Conservation (phyloP, 2,329 filamentous ascomycete species). For the Neofusicoccum sp. region DNA sequence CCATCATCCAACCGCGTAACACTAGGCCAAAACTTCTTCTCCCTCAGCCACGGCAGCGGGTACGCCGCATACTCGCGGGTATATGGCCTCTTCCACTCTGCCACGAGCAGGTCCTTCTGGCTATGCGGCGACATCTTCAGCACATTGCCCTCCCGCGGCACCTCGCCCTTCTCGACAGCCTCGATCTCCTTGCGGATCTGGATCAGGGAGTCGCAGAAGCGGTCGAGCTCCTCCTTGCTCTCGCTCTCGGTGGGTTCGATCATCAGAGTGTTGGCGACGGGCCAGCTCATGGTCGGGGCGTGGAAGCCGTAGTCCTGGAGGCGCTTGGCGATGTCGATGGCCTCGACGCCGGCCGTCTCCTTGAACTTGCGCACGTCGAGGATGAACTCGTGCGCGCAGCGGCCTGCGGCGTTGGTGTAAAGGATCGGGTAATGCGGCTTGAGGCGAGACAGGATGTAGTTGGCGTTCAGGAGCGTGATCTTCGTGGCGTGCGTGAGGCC, state of each 20-base stretch:
- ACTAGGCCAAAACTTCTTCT: constrained; percentile 98
- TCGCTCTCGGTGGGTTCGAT: constrained; percentile 97
- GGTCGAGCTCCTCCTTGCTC: constrained; percentile 87
- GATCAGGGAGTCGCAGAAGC: constrained; percentile 89
- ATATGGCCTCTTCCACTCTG: constrained; percentile 83
- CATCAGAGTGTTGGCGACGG: constrained; percentile 93
- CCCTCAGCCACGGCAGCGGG: constrained; percentile 75
- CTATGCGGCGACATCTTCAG: constrained; percentile 89
- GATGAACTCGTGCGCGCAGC: constrained; percentile 97
- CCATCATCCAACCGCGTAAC: constrained; percentile 87
- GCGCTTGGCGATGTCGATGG: constrained; percentile 93
- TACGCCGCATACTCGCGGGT: constrained; percentile 82
- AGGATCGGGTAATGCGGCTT: constrained; percentile 85
- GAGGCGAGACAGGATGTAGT: constrained; percentile 90
- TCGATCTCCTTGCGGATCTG: constrained; percentile 83
- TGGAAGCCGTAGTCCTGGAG: constrained; percentile 98
- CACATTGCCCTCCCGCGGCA: constrained; percentile 76
- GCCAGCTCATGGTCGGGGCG: constrained; percentile 96
- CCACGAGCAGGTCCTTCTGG: constrained; percentile 73
- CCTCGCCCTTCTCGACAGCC: constrained; percentile 77
- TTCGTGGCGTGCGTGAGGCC: constrained; percentile 89
- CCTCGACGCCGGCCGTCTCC: constrained; percentile 80
- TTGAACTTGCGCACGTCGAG: constrained; percentile 86
- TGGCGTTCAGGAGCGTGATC: constrained; percentile 91
- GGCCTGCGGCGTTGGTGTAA: constrained; percentile 87